Conservation (phyloP, 306 rosid species). For the Medicago ruthenica region DNA sequence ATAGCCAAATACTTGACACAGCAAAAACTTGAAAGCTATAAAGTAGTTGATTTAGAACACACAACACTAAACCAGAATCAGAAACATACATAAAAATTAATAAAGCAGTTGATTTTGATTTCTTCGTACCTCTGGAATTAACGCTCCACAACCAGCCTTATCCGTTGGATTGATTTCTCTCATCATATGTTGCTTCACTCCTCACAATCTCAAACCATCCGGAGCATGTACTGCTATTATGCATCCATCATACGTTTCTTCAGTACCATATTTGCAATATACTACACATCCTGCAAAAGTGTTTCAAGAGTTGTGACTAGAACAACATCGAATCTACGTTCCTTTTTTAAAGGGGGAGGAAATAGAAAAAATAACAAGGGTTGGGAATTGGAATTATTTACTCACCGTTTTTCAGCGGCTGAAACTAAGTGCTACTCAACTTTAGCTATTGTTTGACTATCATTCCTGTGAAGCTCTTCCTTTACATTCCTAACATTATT, state of each 20-base stretch:
- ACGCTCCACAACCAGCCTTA: too few relatives aligned
- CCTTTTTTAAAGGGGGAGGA: constrained; percentile 13
- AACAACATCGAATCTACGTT: not conserved
- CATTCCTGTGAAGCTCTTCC: constrained; percentile 68
- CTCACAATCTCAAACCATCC: constrained; percentile 73
- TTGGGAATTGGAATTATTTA: not conserved
- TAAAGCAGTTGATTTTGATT: too few relatives aligned
- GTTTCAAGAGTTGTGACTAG: constrained; percentile 21
- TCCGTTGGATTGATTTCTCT: too few relatives aligned
- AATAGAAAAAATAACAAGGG: not conserved
- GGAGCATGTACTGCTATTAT: constrained; percentile 86
- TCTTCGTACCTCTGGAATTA: too few relatives aligned
- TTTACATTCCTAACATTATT: constrained; percentile 70
- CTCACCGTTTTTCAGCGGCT: constrained; percentile 66
- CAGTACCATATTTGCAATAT: constrained; percentile 59
- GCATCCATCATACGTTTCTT: constrained; percentile 68
- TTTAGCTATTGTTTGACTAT: constrained; percentile 59
- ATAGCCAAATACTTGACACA: too few relatives aligned
- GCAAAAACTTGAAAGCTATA: too few relatives aligned
- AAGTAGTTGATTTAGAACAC: too few relatives aligned
- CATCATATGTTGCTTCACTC: constrained; percentile 75
- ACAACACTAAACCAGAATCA: too few relatives aligned
- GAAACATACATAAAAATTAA: too few relatives aligned
- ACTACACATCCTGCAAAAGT: constrained; percentile 65
- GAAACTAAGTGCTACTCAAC: constrained; percentile 61